Evolutionary conservation across 352 stramenopile species (phyloP).

Genomic region (Pythium grandisporangium): DNA sequence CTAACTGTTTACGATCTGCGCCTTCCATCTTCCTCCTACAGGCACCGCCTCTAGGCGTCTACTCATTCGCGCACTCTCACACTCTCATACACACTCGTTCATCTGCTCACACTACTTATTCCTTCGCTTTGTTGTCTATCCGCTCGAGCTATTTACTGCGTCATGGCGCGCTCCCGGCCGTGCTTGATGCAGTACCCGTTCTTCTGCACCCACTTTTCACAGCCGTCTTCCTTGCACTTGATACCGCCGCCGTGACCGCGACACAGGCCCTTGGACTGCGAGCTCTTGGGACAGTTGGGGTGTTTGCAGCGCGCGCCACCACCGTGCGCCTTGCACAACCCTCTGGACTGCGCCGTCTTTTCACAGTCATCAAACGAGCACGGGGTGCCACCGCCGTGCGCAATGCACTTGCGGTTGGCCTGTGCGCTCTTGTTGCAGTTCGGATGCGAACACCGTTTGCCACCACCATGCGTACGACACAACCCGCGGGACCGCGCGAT

Average conservation of each 20-base stretch:
- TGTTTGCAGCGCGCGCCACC: slow-evolving; percentile 77
- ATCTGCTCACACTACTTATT: no score
- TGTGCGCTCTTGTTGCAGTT: slow-evolving; percentile 85
- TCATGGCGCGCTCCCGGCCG: slow-evolving; percentile 62
- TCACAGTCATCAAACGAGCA: slow-evolving; percentile 82
- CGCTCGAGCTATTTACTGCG: slow-evolving; percentile 17
- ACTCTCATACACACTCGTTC: no score
- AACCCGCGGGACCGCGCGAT: slow-evolving; percentile 70
- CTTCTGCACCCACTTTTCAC: slow-evolving; percentile 86
- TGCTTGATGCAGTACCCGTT: slow-evolving; percentile 88
- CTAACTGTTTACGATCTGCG: no score
- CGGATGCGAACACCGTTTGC: slow-evolving; percentile 74
- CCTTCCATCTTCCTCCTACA: no score
- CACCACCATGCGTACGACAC: slow-evolving; percentile 66
- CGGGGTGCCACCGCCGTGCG: slow-evolving; percentile 72
- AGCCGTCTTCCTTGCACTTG: slow-evolving; percentile 81
- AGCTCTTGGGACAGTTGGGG: slow-evolving; percentile 81
- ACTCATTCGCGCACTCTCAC: no score
- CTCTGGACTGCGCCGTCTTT: slow-evolving; percentile 80
- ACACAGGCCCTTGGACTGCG: slow-evolving; percentile 74
- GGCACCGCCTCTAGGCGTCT: no score
- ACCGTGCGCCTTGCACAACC: slow-evolving; percentile 78
- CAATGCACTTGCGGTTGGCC: slow-evolving; percentile 84
- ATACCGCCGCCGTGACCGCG: slow-evolving; percentile 77
- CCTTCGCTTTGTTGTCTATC: no score